Percentiles rank a stretch among this genome's conserved stretches.
Evolutionary conservation across 1,284 basidiomycete genomes (phyloP).

Genomic region (Cutaneotrichosporon sp.): DNA sequence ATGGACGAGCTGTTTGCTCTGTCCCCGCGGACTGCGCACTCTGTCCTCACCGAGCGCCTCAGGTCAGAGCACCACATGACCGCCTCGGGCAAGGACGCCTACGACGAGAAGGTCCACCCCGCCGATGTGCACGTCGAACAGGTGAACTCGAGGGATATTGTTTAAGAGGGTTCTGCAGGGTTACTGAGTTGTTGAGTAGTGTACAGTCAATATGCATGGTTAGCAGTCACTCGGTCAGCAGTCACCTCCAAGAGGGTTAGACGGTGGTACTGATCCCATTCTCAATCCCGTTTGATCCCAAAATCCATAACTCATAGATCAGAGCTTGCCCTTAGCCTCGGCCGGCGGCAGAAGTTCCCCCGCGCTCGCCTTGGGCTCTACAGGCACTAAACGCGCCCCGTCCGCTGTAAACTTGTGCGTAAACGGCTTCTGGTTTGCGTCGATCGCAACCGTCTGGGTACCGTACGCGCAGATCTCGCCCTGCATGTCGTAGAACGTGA

Average conservation of each 20-base stretch:
- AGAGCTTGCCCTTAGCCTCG: constrained; percentile 7
- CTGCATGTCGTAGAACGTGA: constrained; percentile 10
- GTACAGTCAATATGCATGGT: too few species aligned
- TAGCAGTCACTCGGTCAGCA: too few species aligned
- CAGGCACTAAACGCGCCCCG: constrained; percentile 4
- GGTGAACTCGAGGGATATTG: background rate
- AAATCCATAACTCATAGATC: too few species aligned
- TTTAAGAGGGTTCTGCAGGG: background rate
- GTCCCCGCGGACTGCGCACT: constrained; percentile 15
- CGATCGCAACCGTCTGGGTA: constrained; percentile 10
- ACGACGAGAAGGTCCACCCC: background rate
- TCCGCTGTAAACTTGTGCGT: constrained; percentile 5
- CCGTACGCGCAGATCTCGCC: constrained; percentile 11
- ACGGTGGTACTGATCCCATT: too few species aligned
- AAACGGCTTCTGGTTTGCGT: background rate
- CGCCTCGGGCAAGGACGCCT: background rate
- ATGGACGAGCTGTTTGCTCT: constrained; percentile 24
- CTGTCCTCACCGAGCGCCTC: constrained; percentile 5
- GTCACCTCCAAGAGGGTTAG: too few species aligned
- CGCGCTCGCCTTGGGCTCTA: background rate
- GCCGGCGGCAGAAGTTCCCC: background rate
- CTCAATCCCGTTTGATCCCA: too few species aligned
- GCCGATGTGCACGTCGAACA: background rate
- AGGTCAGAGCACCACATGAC: background rate
- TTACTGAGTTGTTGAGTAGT: too few species aligned